Conservation (phyloP, 169 alveolate species). For the Plasmodium cynomolgi region DNA sequence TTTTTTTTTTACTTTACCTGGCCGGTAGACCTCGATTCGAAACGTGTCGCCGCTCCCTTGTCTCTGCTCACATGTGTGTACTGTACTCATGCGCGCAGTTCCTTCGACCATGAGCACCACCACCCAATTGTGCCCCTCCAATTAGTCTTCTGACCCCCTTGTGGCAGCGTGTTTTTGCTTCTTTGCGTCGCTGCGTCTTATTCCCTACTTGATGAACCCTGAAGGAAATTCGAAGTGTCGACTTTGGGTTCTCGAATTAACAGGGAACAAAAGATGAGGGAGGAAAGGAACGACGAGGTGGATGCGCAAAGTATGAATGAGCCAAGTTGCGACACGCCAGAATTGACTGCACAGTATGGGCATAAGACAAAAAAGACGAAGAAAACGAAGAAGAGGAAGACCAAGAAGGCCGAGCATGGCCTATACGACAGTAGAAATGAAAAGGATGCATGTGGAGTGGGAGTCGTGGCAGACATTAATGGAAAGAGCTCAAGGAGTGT, state of each 20-base stretch:
- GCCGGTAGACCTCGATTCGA: neutral
- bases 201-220: neutral
- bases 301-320: neutral
- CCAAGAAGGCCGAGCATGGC: constrained; percentile 35
- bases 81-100: neutral
- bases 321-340: neutral
- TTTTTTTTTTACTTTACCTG: neutral
- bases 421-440: constrained; percentile 79
- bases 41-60: neutral
- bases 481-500: constrained; percentile 76
- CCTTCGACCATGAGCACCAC: neutral
- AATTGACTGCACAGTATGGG: neutral
- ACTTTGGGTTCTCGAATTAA: neutral
- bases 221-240: neutral
- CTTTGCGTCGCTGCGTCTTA: neutral
- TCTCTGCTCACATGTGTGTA: neutral
- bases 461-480: constrained; percentile 80
- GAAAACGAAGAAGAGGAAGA: constrained; percentile 13
- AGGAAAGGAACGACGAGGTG: neutral
- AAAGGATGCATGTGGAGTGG: constrained; percentile 85
- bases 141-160: neutral
- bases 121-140: neutral
- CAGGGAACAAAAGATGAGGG: neutral
- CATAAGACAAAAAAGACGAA: neutral
- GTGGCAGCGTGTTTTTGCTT: neutral